Percentiles rank a stretch among this genome's conserved stretches.
Conservation (phyloP, 768 basidiomycete genomes). For the Chalciporus piperatus region DNA sequence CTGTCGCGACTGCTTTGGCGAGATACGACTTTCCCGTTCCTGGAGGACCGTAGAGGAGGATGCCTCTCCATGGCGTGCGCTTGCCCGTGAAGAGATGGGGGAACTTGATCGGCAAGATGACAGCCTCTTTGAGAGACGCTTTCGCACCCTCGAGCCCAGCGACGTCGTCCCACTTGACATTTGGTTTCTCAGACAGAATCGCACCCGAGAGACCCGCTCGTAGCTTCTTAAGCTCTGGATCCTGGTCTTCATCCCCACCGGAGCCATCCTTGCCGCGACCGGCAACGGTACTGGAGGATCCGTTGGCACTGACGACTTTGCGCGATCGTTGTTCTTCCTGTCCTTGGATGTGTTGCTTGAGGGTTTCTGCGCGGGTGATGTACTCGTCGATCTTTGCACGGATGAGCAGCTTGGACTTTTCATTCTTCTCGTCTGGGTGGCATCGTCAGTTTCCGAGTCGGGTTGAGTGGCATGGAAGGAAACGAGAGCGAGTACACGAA, state of each 20-base stretch:
- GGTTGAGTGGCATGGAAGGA: background rate
- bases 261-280: constrained; percentile 46
- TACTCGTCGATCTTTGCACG: constrained; percentile 89
- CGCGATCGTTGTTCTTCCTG: constrained; percentile 57
- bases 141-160: constrained; percentile 95
- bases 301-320: constrained; percentile 49
- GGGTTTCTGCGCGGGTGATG: constrained; percentile 83
- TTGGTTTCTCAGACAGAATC: constrained; percentile 90
- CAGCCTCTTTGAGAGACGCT: constrained; percentile 94
- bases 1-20: constrained; percentile 98
- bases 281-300: constrained; percentile 38
- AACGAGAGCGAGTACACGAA: too few relatives aligned
- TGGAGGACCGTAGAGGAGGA: constrained; percentile 94
- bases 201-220: constrained; percentile 86
- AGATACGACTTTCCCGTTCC: constrained; percentile 97
- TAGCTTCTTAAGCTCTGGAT: constrained; percentile 95
- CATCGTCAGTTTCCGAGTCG: background rate
- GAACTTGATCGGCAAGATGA: constrained; percentile 99
- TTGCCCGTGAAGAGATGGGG: constrained; percentile 98
- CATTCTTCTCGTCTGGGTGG: constrained; percentile 77
- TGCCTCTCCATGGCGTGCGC: constrained; percentile 95
- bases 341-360: constrained; percentile 76
- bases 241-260: constrained; percentile 61
- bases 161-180: constrained; percentile 98
- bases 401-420: constrained; percentile 84